Base-by-base conservation (phyloP, 352 stramenopile genomes). In the Phytophthora foliorum region DNA sequence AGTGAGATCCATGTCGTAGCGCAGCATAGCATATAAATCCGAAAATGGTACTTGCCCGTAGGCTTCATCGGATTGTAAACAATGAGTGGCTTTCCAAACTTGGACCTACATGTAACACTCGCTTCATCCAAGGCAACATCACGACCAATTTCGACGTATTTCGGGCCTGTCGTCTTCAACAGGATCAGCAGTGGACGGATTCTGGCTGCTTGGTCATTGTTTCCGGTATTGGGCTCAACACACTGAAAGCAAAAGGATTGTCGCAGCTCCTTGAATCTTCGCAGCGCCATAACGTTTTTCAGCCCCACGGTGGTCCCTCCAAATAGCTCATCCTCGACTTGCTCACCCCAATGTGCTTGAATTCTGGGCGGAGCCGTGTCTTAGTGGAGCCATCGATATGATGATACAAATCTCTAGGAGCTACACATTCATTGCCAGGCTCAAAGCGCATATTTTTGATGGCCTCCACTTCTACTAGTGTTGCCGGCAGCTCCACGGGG, bases 11-110 rank as follows among this genome's bases (percentile, higher is more conserved):
- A 76, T 4, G 53, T 50, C 3, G 68, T 71, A 17, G 67, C 25
- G 14, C 63, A 77, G 31, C 68, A 72, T 6, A 60, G 22, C 54
- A 65, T 62, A 53, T 77, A 75, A 8, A 77, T 52, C 50, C 58
- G 57, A 44, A 80, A 74, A 44, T 75, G 67, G 19, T 70, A 77
- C 53, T 77, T 72, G 0, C 67, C 72, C 2, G 22, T 51, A 7
- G 45, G 57, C 24, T 65, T 65, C 31, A 50, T 51, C 1, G 57
- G 22, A 14, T 65, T 65, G 46, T 57, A 65, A 0, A 44, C 45
- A 7, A 57, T 65, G 2, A 52, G n/a, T 6, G 32, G 22, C 4
- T 48, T 45, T 6, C 57, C 46, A 31, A 24, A 51, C 24, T 48
- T 48, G 2, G 57, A 56, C 1, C 46, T 46, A 17, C 57, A 65